A percentile compares a stretch with the other conserved stretches of the same genome.
Conservation (phyloP, 768 basidiomycete genomes). For the Leccinum longicurvipes region DNA sequence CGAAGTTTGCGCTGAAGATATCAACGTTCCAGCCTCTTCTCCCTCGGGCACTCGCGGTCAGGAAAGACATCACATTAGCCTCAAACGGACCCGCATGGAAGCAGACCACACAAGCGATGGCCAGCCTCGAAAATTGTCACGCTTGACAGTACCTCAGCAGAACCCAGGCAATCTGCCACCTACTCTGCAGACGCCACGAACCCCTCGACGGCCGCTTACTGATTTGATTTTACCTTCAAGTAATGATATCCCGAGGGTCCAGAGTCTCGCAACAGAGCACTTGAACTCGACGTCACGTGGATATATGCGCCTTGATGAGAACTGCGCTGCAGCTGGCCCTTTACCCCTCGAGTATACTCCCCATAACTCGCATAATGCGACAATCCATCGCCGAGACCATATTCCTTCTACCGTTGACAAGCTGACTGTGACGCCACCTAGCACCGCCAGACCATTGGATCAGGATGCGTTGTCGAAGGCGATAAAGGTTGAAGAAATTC, state of each 20-base stretch:
- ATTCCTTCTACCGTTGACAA: neutral
- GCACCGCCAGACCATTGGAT: neutral
- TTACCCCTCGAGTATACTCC: neutral
- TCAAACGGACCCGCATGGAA: slow-evolving; percentile 18
- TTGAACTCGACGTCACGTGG: neutral
- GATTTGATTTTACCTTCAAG: slow-evolving; percentile 10
- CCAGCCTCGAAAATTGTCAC: slow-evolving; percentile 12
- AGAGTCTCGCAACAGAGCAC: neutral
- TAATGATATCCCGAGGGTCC: neutral
- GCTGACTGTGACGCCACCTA: neutral
- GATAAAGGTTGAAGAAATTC: slow-evolving; percentile 19
- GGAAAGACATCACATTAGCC: neutral
- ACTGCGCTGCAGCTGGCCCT: neutral
- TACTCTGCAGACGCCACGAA: slow-evolving; percentile 8
- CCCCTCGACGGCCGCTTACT: slow-evolving; percentile 19
- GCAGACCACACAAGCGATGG: neutral
- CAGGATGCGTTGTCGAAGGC: slow-evolving; percentile 5
- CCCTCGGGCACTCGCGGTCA: slow-evolving; percentile 8
- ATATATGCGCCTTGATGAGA: slow-evolving; percentile 10
- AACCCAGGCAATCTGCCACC: neutral
- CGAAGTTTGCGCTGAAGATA: neutral
- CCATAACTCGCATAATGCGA: neutral
- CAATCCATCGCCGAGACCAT: neutral
- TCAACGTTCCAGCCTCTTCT: slow-evolving; percentile 1
- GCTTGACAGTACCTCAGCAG: slow-evolving; percentile 1